Evolutionary conservation across 805 yeast genomes (phyloP), one percentile per base, ranked within the genome.

Genomic region (Metschnikowia proteae): DNA sequence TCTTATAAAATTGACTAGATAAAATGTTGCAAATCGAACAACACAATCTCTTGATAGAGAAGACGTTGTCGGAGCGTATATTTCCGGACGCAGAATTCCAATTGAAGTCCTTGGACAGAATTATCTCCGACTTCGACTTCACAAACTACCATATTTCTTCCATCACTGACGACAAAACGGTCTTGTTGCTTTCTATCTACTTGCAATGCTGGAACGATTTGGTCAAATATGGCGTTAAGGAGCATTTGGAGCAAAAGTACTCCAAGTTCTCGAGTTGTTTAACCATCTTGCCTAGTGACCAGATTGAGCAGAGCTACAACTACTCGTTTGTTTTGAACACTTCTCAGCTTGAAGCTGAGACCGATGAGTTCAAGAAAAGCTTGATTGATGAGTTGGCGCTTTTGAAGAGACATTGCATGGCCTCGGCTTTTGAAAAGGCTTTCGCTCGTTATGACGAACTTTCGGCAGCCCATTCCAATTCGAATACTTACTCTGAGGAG

Each of bases 121-220:
- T 92, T 53, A 81, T 94, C 54, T 84, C 96, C 35, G 99, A 94
- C 72, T 94, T 94, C 60, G 99, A 94, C 68, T 89, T 89, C 71
- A 96, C 97, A 43, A 87, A 94, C 29, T 91, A 87, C 69, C 98
- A 92, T 67, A 75, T 94, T 52, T 85, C 96, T 42, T 92, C 95
- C n/a, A 49, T 66, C 13, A 88, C 91, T 2, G 90, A 83, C 56
- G 74, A 81, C 51, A 88, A 85, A 70, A 66, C 83, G 32, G 61
- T 78, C 63, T 68, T 89, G 50, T 71, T 86, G 54, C 70, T 89
- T 26, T 85, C 94, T 25, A 73, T 89, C 45, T 80, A 78, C 54
- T 80, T 88, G 65, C 86, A 84, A 65, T 85, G 95, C 59, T 89
- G 86, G 84, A 66, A 68, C 17, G 96, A 89, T 60, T 74, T 89